Evolutionary conservation across 495 filamentous ascomycete species (phyloP), one percentile per base, ranked within the genome.

Genomic region (Xylaria scruposa): DNA sequence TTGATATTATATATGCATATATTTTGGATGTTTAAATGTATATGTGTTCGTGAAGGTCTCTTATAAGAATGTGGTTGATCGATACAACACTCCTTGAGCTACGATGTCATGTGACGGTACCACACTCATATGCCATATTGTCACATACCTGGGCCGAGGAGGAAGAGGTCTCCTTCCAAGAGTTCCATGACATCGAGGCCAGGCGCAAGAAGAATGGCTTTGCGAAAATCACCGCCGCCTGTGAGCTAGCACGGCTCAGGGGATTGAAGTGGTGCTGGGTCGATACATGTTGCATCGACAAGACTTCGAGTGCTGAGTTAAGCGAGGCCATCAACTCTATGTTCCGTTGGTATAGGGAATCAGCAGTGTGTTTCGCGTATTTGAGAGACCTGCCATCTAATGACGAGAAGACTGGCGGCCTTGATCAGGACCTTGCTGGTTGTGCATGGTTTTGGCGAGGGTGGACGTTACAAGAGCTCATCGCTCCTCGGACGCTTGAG

Each of bases 311-410:
- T 67, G 73, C 21, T 53, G 74, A 67, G 75, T 73, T 51, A 58
- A 66, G 61, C 74, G 72, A 73, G 33, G 58, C 58, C 58, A 60
- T 60, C 13, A 60, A 60, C 4, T 60, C 58, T 0, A 60, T 60
- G 58, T 77, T 70, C 21, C 40, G 61, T 2, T 77, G 75, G 75
- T 77, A 77, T 54, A n/a, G 64, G n/a, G 63, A 75, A n/a, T 53
- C 75, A 9, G 36, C 65, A 3, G 67, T 75, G 29, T 77, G 75
- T 60, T 77, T 70, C 38, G 73, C 59, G 17, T 77, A 63, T 24
- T 58, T 77, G 24, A 46, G 19, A 36, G 75, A 77, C 64, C 47
- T 75, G 7, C 68, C 46, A 3, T 21, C 56, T 46, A 44, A 13
- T n/a, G 33, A 31, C 7, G 49, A 53, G 24, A 26, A 21, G 65